A percentile compares a stretch with the other conserved stretches of the same genome.
These are phyloP conservation scores for Symbiodinium pilosum DNA, from an alignment of 73 alveolate species.

Conservation along the genomic window DNA sequence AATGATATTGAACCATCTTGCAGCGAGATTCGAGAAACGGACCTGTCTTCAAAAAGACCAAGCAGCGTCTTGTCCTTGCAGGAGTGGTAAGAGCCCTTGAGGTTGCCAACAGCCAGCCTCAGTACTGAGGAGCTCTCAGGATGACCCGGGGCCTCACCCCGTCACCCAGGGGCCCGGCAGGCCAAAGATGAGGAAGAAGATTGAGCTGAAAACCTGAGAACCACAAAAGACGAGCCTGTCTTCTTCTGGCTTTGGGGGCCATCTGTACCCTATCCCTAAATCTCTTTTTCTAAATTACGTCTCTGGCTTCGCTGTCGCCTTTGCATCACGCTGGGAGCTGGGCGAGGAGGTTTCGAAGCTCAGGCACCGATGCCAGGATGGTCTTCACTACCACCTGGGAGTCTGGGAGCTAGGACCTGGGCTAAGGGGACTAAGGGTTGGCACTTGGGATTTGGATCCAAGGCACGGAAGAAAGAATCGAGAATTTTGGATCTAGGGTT, in stretches of 20 bases:
- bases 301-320: neutral
- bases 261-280: too few relatives aligned
- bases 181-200: conserved; percentile 85
- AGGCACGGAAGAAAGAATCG: too few relatives aligned
- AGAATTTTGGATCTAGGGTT: neutral
- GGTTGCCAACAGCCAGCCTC: conserved; percentile 79
- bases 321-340: neutral
- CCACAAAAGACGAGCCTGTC: neutral
- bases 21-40: neutral
- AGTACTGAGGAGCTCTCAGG: neutral
- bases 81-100: conserved; percentile 83
- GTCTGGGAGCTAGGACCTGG: too few relatives aligned
- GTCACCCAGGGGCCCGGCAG: neutral
- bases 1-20: neutral
- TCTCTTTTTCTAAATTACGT: too few relatives aligned
- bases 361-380: conserved; percentile 67
- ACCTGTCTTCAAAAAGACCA: neutral
- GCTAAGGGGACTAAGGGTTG: too few relatives aligned
- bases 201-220: conserved; percentile 66
- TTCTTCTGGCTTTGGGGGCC: neutral
- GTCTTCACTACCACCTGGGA: conserved; percentile 91
- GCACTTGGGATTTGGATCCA: too few relatives aligned
- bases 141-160: neutral
- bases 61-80: conserved; percentile 19
- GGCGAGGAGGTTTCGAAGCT: conserved; percentile 85